Evolutionary conservation across 148 eudicot species (phyloP), one percentile per base, ranked within the genome.

Genomic region (Euryodendron excelsum): DNA sequence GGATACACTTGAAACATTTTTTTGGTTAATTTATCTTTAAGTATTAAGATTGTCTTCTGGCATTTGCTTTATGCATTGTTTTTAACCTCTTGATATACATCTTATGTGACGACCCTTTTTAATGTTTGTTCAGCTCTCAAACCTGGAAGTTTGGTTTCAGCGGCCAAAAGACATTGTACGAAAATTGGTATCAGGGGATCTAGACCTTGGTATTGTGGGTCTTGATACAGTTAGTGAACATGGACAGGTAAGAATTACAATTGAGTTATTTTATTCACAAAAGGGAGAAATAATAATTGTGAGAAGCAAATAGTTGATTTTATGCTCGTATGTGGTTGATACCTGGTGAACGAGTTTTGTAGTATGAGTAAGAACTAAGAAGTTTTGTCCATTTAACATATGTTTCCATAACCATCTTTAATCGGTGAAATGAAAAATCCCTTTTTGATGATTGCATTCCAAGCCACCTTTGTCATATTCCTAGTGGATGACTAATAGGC

Each of bases 191-290:
- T 96, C 99, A 53, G 99, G 99, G 77, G 99, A 96, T 87, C 72
- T 96, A 78, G 99, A 96, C 89, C 92, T 96, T 73, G 99, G 99
- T 71, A 89, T 96, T 77, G 91, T 96, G 72, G 99, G 99, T 80
- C 87, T 93, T 76, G 99, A 96, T 86, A 91, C 79, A 23, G 83
- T 96, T 56, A 80, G 84, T 52, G 99, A 96, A 88, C 89, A 81
- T 80, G 99, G 94, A 69, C 90, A 91, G 97, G 99, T 96, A 85
- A 82, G 39, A 80, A 8, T 45, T 39, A 50, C 21, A 58, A 11
- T 0, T 20, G 20, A 11, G 17, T 45, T 6, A 20, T 25, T 68
- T 62, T 47, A 48, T 63, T 48, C 44, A 21, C 48, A 23, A 47
- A 31, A 27, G 27, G 20, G 41, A 28, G 30, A 10, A 56, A 25